phyloP scores from a whole-genome alignment of 2,329 filamentous ascomycete species.

The Neonectria magnoliae region DNA sequence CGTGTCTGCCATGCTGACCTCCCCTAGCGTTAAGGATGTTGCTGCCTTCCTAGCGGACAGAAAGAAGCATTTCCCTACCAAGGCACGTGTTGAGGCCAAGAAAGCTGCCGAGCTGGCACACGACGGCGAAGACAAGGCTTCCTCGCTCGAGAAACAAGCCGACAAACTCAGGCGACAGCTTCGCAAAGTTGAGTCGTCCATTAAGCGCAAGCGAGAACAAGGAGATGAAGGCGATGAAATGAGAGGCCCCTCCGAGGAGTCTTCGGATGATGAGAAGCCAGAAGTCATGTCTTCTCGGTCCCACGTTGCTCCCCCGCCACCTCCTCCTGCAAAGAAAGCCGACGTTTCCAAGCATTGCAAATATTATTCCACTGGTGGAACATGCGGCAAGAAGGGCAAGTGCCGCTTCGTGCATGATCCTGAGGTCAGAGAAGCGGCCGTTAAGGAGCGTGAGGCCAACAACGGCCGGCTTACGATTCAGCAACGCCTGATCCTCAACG shows the following conservation, averaged over 20 bases:
- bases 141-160: conserved; percentile 66
- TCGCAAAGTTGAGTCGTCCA: conserved; percentile 75
- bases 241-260: conserved; percentile 62
- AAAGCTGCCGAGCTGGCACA: conserved; percentile 59
- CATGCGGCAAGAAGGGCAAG: conserved; percentile 78
- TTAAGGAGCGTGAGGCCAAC: conserved; percentile 71
- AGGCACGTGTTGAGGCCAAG: conserved; percentile 73
- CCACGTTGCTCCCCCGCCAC: conserved; percentile 44
- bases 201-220: conserved; percentile 74
- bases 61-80: conserved; percentile 82
- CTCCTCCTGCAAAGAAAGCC: conserved; percentile 64
- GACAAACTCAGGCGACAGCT: conserved; percentile 72
- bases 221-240: conserved; percentile 75
- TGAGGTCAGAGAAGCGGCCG: conserved; percentile 69
- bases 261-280: conserved; percentile 68
- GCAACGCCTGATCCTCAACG: conserved; percentile 72
- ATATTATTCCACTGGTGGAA: conserved; percentile 75
- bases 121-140: conserved; percentile 69
- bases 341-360: conserved; percentile 75
- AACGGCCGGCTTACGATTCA: conserved; percentile 73
- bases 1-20: conserved; percentile 21
- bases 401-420: conserved; percentile 77
- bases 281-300: conserved; percentile 65
- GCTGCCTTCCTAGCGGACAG: conserved; percentile 84
- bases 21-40: conserved; percentile 72